Base-by-base conservation (phyloP, 306 rosid genomes). In the Dalbergia oliveri region DNA sequence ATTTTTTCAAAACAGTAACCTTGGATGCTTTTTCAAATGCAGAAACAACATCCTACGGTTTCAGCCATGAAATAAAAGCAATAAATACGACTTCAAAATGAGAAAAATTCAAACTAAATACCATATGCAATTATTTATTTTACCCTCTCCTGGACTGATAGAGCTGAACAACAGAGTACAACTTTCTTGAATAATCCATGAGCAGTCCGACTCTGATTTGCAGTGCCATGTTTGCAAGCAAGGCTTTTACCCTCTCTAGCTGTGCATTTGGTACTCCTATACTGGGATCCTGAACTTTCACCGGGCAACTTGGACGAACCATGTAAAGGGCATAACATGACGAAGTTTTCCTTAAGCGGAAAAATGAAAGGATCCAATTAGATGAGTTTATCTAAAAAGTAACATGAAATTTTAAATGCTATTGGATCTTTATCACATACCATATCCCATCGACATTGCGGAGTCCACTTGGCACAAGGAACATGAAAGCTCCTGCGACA, bases 401-500 rank as follows among this genome's bases (percentile, higher is more conserved):
- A 3, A 41, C 45, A 56, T 66, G 26, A 16, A 79, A 37, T 59
- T 50, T 78, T 35, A 78, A 34, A 61, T 43, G 60, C 11, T 41
- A 54, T 78, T 60, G 5, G 15, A 43, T 45, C 21, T 79, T 63
- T 72, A 57, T 77, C 68, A 81, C 82, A 21, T 86, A 95, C 99
- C 78, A 67, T 81, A 84, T 95, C 98, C 99, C 99, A 95, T 79
- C 95, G 98, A 82, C 97, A 95, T 68, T 82, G 86, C 13, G 94
- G 90, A 78, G 90, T 93, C 88, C 80, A 84, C 84, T 82, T 93
- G 75, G 99, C 97, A 77, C 99, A 95, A 61, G 93, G 78, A 62
- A 95, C 89, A 66, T 95, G 99, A 76, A 95, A 95, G 86, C 99
- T 95, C 87, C 80, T 89, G 49, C 98, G 98, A 84, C 99, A 95